Evolutionary conservation across 139 green algal genomes (phyloP).

Genomic region (Pleodorina starrii): DNA sequence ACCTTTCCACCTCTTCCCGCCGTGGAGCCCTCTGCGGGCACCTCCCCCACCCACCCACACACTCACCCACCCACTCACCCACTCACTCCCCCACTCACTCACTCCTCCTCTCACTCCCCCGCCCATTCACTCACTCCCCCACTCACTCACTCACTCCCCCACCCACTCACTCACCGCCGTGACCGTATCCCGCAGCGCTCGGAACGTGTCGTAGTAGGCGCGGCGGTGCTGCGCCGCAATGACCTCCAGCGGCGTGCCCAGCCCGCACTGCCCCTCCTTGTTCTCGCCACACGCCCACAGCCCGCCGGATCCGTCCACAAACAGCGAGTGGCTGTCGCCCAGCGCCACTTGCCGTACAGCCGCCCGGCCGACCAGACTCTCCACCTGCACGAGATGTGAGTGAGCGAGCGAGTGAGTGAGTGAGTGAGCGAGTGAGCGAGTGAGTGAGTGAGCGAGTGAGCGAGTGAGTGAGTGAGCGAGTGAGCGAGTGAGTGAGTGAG

Average conservation of each 20-base stretch:
- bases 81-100: too few relatives aligned
- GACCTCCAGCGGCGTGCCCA: conserved; percentile 71
- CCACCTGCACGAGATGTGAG: conserved; percentile 63
- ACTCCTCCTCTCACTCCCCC: background rate
- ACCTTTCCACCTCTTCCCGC: too few relatives aligned
- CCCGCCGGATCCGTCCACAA: conserved; percentile 66
- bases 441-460: too few relatives aligned
- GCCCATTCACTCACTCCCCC: background rate
- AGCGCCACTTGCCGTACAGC: conserved; percentile 61
- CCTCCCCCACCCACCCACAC: too few relatives aligned
- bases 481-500: too few relatives aligned
- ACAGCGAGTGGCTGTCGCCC: conserved; percentile 78
- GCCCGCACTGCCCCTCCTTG: conserved; percentile 75
- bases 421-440: too few relatives aligned
- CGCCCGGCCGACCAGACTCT: conserved; percentile 70
- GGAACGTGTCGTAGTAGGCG: conserved; percentile 56
- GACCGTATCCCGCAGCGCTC: background rate
- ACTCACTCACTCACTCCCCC: conserved; percentile 10
- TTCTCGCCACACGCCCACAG: conserved; percentile 75
- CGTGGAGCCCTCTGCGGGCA: too few relatives aligned
- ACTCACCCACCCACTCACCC: too few relatives aligned
- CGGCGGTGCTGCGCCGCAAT: conserved; percentile 68
- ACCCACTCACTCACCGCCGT: background rate
- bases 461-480: too few relatives aligned
- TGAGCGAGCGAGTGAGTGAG: too few relatives aligned